phyloP scores from a whole-genome alignment of 2,329 filamentous ascomycete species.

The Bipolaris gigantea region DNA sequence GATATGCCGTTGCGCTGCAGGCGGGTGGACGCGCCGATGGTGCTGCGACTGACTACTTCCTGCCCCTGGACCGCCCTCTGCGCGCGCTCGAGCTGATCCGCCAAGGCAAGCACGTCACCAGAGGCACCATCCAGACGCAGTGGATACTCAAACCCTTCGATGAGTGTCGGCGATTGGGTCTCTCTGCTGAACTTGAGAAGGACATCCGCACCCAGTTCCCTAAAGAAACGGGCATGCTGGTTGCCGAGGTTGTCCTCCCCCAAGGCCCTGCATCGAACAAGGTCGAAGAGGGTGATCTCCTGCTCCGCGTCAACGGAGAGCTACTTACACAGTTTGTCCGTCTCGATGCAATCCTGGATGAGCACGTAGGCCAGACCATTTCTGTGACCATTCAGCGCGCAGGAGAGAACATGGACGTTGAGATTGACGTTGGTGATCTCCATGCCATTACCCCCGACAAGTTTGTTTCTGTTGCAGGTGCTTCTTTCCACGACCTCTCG shows the following conservation, averaged over 20 bases:
- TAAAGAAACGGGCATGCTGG: conserved; percentile 93
- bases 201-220: conserved; percentile 81
- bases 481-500: conserved; percentile 92
- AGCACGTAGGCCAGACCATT: conserved; percentile 77
- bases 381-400: conserved; percentile 84
- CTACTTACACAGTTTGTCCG: conserved; percentile 91
- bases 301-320: conserved; percentile 91
- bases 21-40: conserved; percentile 92
- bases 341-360: conserved; percentile 88
- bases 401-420: conserved; percentile 81
- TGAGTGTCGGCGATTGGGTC: conserved; percentile 85
- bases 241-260: conserved; percentile 91
- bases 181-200: conserved; percentile 84
- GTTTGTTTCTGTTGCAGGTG: conserved; percentile 91
- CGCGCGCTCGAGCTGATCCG: conserved; percentile 86
- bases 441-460: conserved; percentile 94
- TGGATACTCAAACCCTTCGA: conserved; percentile 98
- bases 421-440: conserved; percentile 82
- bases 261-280: conserved; percentile 84
- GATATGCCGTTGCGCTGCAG: conserved; percentile 87
- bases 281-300: conserved; percentile 89
- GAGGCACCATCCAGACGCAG: conserved; percentile 97
- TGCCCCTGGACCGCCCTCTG: conserved; percentile 86
- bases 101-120: conserved; percentile 71
- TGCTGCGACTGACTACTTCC: conserved; percentile 95